Evolutionary conservation across 1,284 basidiomycete species (phyloP), one percentile per base, ranked within the genome.

Genomic region (Pyrrhoderma noxium): DNA sequence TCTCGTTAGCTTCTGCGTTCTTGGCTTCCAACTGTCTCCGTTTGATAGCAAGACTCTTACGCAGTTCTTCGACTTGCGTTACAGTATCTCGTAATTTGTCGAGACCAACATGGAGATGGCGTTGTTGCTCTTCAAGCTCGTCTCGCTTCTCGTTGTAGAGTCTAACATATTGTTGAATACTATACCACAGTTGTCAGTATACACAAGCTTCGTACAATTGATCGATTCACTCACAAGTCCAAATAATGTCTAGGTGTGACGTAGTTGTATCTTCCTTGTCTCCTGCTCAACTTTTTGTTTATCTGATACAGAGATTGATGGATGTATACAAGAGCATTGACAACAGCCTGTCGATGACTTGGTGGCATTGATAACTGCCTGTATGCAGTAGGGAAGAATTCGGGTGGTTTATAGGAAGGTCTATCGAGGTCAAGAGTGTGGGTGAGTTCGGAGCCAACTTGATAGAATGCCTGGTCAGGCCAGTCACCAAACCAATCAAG

Each of bases 401-500:
- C 62, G 1, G 92, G 89, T 8, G 91, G 80, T 14, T 67, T 72
- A 67, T 94, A 97, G 1, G 81, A 77, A 1, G 88, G 76, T 22
- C 90, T 67, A 60, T 96, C 94, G 59, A 97, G 79, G 66, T 97
- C 94, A 52, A 98, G 77, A 0, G 85, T 86, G 50, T 89, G 80
- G 0, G 93, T 97, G 67, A 97, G 94, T 69, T 97, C 94, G 74
- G 88, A 82, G 35, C 89, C 94, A 54, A 98, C 94, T 72, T 97
- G 94, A 64, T 89, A 96, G 66, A 97, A 89, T 0, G 94, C 93
- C 64, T 96, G 93, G 60, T 95, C 92, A 5, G 93, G 93, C 94
- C 94, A 97, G 65, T 96, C 93, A 37, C 94, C 93, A 60, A 97
- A 97, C 94, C 94, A 97, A 67, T 97, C 93, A 53, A 98, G 76